Percentiles rank a stretch among this genome's conserved stretches.
Conservation (phyloP, 164 flowering plant species). For the Aristolochia contorta region DNA sequence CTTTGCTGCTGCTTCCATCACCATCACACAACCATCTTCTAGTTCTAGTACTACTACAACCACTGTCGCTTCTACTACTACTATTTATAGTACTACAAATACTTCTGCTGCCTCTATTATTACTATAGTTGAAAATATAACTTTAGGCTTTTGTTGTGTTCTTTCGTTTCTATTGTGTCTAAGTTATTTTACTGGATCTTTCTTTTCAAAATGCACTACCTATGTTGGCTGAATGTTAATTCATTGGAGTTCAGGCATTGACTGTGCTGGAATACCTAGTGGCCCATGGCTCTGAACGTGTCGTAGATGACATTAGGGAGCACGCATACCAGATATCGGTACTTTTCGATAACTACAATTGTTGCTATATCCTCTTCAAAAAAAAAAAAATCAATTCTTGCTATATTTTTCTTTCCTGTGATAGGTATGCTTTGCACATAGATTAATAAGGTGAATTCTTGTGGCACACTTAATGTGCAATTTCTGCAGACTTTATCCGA, state of each 20-base stretch:
- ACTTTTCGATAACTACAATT: constrained; percentile 4
- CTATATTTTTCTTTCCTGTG: neutral
- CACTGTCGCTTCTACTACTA: no score
- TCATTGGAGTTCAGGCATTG: constrained; percentile 55
- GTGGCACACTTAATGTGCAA: neutral
- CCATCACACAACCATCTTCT: no score
- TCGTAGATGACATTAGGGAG: constrained; percentile 84
- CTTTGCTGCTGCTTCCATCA: no score
- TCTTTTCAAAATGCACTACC: neutral
- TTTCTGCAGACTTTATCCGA: constrained; percentile 64
- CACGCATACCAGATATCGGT: constrained; percentile 95
- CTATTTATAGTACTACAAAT: no score
- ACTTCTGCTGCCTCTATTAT: no score
- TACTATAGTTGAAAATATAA: no score
- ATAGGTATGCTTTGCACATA: no score
- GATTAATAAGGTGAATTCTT: neutral
- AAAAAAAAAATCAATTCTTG: no score
- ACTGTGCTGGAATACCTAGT: constrained; percentile 88
- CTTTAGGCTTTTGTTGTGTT: neutral
- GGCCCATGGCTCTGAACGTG: constrained; percentile 95
- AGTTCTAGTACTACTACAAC: no score
- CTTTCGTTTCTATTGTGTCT: neutral
- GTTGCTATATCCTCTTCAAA: neutral
- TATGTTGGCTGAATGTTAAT: constrained; percentile 2
- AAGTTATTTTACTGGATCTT: neutral